A percentile compares a stretch with the other conserved stretches of the same genome.
These are phyloP conservation scores for Kickxella alabastrina DNA, from an alignment of 192 early-diverging fungal genomes.

Conservation along the genomic window DNA sequence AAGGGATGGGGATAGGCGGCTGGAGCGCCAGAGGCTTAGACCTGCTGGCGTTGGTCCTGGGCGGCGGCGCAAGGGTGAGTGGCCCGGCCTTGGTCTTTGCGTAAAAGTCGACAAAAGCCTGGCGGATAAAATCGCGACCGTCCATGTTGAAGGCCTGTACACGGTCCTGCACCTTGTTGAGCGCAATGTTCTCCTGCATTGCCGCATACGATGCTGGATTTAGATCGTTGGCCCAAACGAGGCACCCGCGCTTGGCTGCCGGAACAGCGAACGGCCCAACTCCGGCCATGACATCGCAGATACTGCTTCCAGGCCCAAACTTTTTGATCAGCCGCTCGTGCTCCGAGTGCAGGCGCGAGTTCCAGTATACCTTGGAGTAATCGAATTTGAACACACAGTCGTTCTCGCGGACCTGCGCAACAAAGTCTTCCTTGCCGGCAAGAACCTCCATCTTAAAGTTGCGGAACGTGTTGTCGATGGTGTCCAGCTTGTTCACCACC, in stretches of 20 bases:
- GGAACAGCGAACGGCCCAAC: conserved; percentile 96
- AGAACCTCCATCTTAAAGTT: conserved; percentile 97
- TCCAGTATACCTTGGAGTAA: conserved; percentile 99
- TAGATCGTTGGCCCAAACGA: conserved; percentile 96
- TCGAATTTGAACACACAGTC: conserved; percentile 89
- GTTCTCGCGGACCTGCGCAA: conserved; percentile 86
- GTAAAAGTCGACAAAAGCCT: conserved; percentile 67
- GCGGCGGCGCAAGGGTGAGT: conserved; percentile 11
- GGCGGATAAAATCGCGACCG: conserved; percentile 83
- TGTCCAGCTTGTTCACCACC: conserved; percentile 96
- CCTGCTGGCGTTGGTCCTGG: conserved; percentile 10
- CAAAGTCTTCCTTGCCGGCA: conserved; percentile 81
- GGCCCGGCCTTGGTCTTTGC: conserved; percentile 6
- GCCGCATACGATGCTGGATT: conserved; percentile 87
- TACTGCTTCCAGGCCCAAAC: conserved; percentile 65
- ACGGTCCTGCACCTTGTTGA: conserved; percentile 80
- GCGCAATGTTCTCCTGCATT: conserved; percentile 71
- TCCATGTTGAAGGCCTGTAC: conserved; percentile 82
- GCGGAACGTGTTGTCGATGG: conserved; percentile 92
- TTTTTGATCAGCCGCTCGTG: conserved; percentile 83
- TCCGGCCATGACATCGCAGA: conserved; percentile 98
- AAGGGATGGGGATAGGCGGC: conserved; percentile 18
- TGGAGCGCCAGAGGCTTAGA: conserved; percentile 4
- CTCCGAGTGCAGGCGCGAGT: conserved; percentile 91
- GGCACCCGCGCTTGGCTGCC: conserved; percentile 73